Conservation (phyloP, 805 yeast species). For the Pichia kluyveri region DNA sequence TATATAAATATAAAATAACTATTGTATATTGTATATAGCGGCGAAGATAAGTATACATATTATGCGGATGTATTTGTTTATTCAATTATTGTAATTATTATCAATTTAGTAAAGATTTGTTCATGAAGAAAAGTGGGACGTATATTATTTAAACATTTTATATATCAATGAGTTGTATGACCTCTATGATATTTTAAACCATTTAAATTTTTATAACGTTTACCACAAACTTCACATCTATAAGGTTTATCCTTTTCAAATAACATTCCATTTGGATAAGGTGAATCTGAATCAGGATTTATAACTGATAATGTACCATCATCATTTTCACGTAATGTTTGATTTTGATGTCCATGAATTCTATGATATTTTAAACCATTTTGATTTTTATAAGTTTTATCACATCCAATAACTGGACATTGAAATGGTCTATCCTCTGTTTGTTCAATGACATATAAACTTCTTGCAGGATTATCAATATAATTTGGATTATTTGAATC, state of each 20-base stretch:
- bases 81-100: no score
- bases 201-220: constrained; percentile 89
- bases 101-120: no score
- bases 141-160: no score
- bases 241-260: constrained; percentile 97
- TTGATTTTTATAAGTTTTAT: constrained; percentile 94
- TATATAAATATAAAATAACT: no score
- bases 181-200: constrained; percentile 97
- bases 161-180: constrained; percentile 97
- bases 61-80: no score
- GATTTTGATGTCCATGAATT: constrained; percentile 94
- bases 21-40: no score
- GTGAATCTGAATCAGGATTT: constrained; percentile 83
- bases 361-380: constrained; percentile 95
- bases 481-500: constrained; percentile 48
- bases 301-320: constrained; percentile 90
- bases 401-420: constrained; percentile 98
- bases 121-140: not conserved
- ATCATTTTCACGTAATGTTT: constrained; percentile 78
- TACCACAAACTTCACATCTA: constrained; percentile 97
- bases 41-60: no score
- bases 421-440: constrained; percentile 92
- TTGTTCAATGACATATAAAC: constrained; percentile 82
- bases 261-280: constrained; percentile 88
- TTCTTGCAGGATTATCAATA: constrained; percentile 95